phyloP scores from a whole-genome alignment of 768 basidiomycete genomes.

The Lentinula edodes region DNA sequence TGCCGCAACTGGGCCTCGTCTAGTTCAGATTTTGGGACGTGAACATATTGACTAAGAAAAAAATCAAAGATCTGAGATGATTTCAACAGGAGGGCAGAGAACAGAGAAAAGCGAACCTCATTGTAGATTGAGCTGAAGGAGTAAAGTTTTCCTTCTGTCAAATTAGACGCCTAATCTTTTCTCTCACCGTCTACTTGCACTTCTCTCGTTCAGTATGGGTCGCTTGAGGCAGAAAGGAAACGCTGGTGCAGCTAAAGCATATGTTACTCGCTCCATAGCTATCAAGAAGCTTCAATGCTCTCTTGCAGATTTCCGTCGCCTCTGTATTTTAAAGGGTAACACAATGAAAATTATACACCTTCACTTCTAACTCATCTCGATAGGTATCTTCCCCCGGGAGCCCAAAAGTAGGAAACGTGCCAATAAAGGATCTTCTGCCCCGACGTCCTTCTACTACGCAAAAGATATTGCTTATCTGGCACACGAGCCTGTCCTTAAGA shows the following conservation, averaged over 20 bases:
- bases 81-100: neutral
- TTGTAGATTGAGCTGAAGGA: neutral
- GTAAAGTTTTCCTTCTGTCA: neutral
- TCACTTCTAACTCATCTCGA: slow-evolving; percentile 2
- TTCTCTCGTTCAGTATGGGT: slow-evolving; percentile 47
- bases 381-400: slow-evolving; percentile 97
- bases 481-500: slow-evolving; percentile 92
- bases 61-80: neutral
- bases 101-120: neutral
- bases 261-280: slow-evolving; percentile 84
- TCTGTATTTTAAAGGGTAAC: slow-evolving; percentile 96
- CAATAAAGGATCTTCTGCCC: slow-evolving; percentile 96
- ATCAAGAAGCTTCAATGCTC: slow-evolving; percentile 96
- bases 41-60: slow-evolving; percentile 82
- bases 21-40: slow-evolving; percentile 94
- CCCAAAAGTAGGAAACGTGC: slow-evolving; percentile 88
- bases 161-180: slow-evolving; percentile 3
- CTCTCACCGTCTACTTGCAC: neutral
- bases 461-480: slow-evolving; percentile 98
- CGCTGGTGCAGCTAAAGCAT: slow-evolving; percentile 88
- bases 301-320: slow-evolving; percentile 89
- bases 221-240: slow-evolving; percentile 81
- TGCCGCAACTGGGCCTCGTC: slow-evolving; percentile 95
- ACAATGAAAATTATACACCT: slow-evolving; percentile 6
- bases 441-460: slow-evolving; percentile 95